Evolutionary conservation across 2,329 filamentous ascomycete genomes (phyloP), one percentile per base, ranked within the genome.

Genomic region (Ophiostoma perfectum): DNA sequence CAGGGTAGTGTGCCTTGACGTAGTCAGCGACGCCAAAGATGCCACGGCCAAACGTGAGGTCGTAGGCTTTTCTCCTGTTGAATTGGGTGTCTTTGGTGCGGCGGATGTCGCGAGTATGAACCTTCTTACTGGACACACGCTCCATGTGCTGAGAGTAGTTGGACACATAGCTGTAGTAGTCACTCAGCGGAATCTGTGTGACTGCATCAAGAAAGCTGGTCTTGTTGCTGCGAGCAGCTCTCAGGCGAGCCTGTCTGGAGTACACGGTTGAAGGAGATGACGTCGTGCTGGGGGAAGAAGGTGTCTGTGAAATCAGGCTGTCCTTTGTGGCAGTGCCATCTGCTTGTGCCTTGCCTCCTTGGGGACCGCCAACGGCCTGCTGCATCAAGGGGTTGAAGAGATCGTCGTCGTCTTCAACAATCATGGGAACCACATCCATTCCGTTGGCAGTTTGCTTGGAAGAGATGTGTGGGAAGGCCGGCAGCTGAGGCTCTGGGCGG

Each of bases 141-240:
- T 67, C 66, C 73, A 74, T 74, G 64, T 70, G 69, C 14, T 67
- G 8, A 0, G 68, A 45, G 66, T 74, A 74, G 68, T 72, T 68
- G 18, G 64, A 65, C 27, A 69, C 70, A 39, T 41, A 68, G 12
- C 18, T 49, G 41, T 69, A 70, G 39, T 72, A 72, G 44, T 73
- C 70, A 18, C 45, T 41, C n/a, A 72, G 69, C 7, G 70, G 70
- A 9, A 73, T 69, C 63, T 73, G 71, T 8, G 72, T 73, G 49
- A 70, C 69, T 27, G 63, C 66, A 41, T 73, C 72, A 5, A 72
- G 64, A 64, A 71, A 69, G 11, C 67, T 70, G 27, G 45, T 11
- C 49, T 69, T 69, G 41, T 39, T 38, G 4, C 58, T 63, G 1
- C 18, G 6, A 3, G 47, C 39, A 11, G 18, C 42, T 41, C n/a